phyloP scores from a whole-genome alignment of 1,284 basidiomycete species.

The Ustilago loliicola region DNA sequence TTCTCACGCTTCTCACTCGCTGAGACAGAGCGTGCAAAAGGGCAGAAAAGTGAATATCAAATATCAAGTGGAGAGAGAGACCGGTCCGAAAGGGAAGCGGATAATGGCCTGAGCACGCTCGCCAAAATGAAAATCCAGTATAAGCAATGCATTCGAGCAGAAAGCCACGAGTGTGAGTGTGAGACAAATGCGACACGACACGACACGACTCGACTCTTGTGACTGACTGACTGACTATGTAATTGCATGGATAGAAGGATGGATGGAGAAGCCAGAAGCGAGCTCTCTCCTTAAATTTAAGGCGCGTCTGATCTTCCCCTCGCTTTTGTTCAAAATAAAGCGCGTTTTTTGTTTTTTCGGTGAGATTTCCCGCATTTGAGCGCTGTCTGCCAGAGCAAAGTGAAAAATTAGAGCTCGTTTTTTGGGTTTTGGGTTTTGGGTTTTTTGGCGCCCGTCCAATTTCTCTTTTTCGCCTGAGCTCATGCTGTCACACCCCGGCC shows the following conservation, averaged over 20 bases:
- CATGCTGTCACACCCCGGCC: background rate
- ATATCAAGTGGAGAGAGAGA: background rate
- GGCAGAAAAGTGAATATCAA: background rate
- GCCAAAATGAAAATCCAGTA: background rate
- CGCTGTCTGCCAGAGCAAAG: conserved; percentile 8
- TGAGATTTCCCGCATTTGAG: conserved; percentile 14
- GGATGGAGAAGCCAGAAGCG: background rate
- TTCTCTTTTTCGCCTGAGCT: background rate
- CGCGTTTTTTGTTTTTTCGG: background rate
- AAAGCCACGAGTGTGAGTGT: background rate
- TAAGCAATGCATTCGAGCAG: background rate
- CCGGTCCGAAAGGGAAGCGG: background rate
- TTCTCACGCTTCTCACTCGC: background rate
- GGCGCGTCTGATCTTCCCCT: conserved; percentile 2
- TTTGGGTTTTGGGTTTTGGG: no score
- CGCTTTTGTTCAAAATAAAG: conserved; percentile 1
- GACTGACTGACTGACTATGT: no score
- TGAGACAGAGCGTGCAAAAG: background rate
- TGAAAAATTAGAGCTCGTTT: conserved; percentile 20
- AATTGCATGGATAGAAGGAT: background rate
- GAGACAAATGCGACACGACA: background rate
- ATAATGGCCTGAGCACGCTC: conserved; percentile 6
- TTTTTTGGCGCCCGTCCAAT: background rate
- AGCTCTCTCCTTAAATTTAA: background rate
- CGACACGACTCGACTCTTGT: background rate